Conservation (phyloP, 2,329 filamentous ascomycete genomes). For the Metarhizium humberi region DNA sequence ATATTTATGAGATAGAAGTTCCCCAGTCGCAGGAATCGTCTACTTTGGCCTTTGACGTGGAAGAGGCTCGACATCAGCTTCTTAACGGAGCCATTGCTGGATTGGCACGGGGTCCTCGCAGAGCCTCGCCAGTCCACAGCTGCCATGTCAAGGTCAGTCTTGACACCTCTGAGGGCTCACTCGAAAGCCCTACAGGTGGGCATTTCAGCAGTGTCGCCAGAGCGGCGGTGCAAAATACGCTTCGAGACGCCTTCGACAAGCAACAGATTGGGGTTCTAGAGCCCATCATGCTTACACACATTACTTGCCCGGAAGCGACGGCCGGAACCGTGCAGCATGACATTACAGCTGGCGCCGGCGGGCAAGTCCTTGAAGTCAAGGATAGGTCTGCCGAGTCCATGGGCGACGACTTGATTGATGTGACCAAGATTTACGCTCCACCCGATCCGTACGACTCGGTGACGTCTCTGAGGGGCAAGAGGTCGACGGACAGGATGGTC, state of each 20-base stretch:
- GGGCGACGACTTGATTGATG: conserved; percentile 47
- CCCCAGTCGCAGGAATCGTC: conserved; percentile 39
- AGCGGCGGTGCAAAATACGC: conserved; percentile 56
- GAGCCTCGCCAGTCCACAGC: conserved; percentile 70
- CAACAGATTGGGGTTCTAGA: conserved; percentile 65
- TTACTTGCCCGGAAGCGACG: conserved; percentile 73
- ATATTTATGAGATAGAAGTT: conserved; percentile 51
- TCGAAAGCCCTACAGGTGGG: conserved; percentile 52
- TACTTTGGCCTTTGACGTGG: conserved; percentile 38
- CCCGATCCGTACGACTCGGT: conserved; percentile 68
- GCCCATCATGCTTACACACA: conserved; percentile 84
- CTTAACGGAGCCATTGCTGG: conserved; percentile 76
- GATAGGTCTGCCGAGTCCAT: conserved; percentile 32
- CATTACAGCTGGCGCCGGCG: conserved; percentile 61
- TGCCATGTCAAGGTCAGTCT: conserved; percentile 63
- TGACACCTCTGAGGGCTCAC: conserved; percentile 47
- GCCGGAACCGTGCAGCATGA: conserved; percentile 79
- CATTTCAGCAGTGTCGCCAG: conserved; percentile 56
- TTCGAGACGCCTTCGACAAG: conserved; percentile 51
- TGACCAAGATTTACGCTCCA: conserved; percentile 72
- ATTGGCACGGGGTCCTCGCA: conserved; percentile 73
- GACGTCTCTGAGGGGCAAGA: conserved; percentile 45
- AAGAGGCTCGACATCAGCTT: conserved; percentile 49
- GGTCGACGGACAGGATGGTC: conserved; percentile 38
- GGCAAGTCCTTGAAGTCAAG: conserved; percentile 66